Percentiles rank a stretch among this genome's conserved stretches.
These are phyloP conservation scores for Neurospora sp. DNA, from an alignment of 495 filamentous ascomycete species.

Conservation along the genomic window DNA sequence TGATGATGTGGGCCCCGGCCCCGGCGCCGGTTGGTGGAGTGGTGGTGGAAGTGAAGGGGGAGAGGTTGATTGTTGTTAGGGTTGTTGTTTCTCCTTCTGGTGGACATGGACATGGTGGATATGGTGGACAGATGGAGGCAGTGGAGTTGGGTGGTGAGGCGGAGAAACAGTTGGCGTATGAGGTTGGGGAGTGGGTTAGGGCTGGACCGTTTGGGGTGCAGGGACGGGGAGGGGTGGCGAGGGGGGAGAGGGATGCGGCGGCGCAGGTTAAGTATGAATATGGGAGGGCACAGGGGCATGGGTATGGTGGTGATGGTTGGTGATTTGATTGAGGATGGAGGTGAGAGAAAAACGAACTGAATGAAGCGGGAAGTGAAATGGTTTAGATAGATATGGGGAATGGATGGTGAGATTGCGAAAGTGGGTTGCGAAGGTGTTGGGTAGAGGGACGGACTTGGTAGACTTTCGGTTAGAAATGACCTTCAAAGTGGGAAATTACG, in stretches of 20 bases:
- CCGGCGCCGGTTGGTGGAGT: neutral
- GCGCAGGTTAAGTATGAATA: neutral
- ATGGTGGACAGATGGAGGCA: constrained; percentile 8
- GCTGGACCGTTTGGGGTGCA: constrained; percentile 23
- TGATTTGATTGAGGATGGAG: neutral
- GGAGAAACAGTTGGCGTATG: constrained; percentile 64
- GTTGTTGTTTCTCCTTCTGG: neutral
- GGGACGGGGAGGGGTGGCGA: constrained; percentile 1
- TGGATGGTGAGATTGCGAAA: neutral
- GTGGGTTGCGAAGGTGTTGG: neutral
- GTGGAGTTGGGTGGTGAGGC: constrained; percentile 50
- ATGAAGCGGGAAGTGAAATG: neutral
- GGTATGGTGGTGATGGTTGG: neutral
- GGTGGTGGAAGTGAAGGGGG: constrained; percentile 44
- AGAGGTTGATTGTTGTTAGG: constrained; percentile 28
- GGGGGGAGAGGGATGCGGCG: neutral
- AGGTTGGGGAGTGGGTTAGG: constrained; percentile 72
- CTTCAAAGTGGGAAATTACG: neutral
- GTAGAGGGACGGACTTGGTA: neutral
- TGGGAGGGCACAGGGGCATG: neutral
- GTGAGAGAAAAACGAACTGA: neutral
- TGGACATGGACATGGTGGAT: neutral
- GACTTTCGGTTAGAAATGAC: neutral
- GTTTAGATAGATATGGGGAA: neutral
- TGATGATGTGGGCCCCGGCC: neutral